These are phyloP conservation scores for Pestalotiopsis sp. DNA, from an alignment of 2,329 filamentous ascomycete genomes.

Conservation along the genomic window DNA sequence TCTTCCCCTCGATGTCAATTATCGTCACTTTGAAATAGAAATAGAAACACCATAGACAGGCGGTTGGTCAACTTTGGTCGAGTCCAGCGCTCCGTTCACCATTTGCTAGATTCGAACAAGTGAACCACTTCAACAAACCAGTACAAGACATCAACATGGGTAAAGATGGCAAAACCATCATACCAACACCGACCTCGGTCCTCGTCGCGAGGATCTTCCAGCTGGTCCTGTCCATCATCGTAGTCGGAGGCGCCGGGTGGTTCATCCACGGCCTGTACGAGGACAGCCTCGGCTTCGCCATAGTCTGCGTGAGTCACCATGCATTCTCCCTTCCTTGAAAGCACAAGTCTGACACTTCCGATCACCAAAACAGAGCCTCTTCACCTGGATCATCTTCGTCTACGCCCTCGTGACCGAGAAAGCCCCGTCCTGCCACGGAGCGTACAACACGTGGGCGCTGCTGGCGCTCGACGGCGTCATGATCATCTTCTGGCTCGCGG, in stretches of 20 bases:
- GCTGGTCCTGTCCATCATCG: constrained; percentile 40
- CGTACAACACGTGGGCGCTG: constrained; percentile 46
- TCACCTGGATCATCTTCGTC: constrained; percentile 45
- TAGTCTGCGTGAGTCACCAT: constrained; percentile 38
- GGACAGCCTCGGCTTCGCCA: constrained; percentile 39
- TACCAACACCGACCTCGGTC: constrained; percentile 45
- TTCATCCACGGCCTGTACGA: constrained; percentile 41
- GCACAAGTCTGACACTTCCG: neutral
- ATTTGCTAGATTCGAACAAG: neutral
- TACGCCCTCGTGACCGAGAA: constrained; percentile 45
- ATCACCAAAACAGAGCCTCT: constrained; percentile 33
- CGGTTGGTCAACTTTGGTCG: neutral
- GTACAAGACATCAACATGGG: constrained; percentile 16
- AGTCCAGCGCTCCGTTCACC: neutral
- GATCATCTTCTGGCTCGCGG: constrained; percentile 47
- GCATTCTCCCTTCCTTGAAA: neutral
- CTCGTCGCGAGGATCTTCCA: constrained; percentile 40
- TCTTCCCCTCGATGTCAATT: too few species aligned
- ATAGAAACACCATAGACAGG: too few species aligned
- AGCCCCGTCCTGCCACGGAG: constrained; percentile 29
- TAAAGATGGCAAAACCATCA: constrained; percentile 29
- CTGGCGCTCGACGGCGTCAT: constrained; percentile 44
- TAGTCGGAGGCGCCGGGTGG: constrained; percentile 42
- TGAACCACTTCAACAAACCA: neutral
- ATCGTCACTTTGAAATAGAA: too few species aligned